Evolutionary conservation across 495 filamentous ascomycete species (phyloP).

Genomic region (Penicillium arizonense): DNA sequence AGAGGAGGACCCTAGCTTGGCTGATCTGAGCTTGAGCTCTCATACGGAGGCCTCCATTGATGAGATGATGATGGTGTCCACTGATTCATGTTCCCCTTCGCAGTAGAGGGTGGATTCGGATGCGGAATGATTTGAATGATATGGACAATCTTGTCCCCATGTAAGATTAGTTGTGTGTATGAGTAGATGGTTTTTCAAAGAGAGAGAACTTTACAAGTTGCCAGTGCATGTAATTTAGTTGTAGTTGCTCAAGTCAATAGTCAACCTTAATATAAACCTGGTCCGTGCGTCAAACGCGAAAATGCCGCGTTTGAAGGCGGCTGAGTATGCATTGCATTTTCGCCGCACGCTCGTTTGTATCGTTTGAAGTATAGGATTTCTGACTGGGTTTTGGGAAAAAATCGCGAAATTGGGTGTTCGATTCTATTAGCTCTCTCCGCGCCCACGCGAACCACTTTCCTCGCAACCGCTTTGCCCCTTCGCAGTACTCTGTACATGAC

Average conservation of each 20-base stretch:
- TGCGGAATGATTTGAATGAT: not conserved
- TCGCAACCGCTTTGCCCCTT: too few species aligned
- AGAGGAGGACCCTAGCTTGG: not conserved
- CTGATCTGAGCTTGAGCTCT: not conserved
- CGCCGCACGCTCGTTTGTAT: not conserved
- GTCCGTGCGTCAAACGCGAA: slow-evolving; percentile 33
- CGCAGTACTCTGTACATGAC: too few species aligned
- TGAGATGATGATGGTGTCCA: not conserved
- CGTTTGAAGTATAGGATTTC: too few species aligned
- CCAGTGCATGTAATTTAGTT: not conserved
- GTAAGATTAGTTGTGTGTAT: not conserved
- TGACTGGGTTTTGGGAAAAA: too few species aligned
- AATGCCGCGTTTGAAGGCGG: slow-evolving; percentile 18
- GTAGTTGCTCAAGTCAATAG: not conserved
- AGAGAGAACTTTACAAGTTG: too few species aligned
- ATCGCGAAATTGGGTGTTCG: too few species aligned
- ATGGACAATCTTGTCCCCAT: not conserved
- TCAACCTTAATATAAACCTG: slow-evolving; percentile 33
- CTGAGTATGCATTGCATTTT: not conserved
- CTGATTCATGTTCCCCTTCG: not conserved
- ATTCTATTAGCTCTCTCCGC: too few species aligned
- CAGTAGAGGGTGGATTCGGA: not conserved
- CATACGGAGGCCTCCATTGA: not conserved
- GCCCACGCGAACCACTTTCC: too few species aligned
- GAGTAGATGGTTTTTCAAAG: too few species aligned